Percentiles rank a stretch among this genome's conserved stretches.
Evolutionary conservation across 345 rosid genomes (phyloP).

Genomic region (Nasturtium officinale): DNA sequence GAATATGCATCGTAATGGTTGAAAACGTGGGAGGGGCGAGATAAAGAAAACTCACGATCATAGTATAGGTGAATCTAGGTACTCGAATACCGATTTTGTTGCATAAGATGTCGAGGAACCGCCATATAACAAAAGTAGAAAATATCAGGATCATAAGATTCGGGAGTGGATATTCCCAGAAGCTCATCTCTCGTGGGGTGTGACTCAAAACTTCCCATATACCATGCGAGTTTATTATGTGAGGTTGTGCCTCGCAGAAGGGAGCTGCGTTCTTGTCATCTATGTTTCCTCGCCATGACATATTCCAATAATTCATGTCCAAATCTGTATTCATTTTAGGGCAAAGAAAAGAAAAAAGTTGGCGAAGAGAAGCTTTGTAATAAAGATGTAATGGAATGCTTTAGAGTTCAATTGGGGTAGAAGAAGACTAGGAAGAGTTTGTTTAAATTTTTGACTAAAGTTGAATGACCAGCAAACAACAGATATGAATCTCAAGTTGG

Average conservation of each 20-base stretch:
- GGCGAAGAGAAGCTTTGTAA: neutral
- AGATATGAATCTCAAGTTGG: slow-evolving; percentile 1
- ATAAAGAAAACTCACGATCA: slow-evolving; percentile 38
- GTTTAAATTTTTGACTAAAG: slow-evolving; percentile 13
- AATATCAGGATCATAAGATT: slow-evolving; percentile 36
- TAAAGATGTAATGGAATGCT: neutral
- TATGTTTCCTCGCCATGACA: slow-evolving; percentile 32
- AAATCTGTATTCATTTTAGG: slow-evolving; percentile 11
- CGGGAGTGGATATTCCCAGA: slow-evolving; percentile 45
- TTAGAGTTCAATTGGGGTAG: neutral
- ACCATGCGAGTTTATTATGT: slow-evolving; percentile 32
- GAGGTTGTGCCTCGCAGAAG: slow-evolving; percentile 39
- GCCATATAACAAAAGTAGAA: slow-evolving; percentile 34
- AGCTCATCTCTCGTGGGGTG: slow-evolving; percentile 22
- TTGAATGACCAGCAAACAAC: slow-evolving; percentile 23
- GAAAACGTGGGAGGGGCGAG: neutral
- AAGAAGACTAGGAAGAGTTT: slow-evolving; percentile 7
- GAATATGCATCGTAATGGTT: neutral
- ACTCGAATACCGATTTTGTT: slow-evolving; percentile 32
- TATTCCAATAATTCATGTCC: slow-evolving; percentile 13
- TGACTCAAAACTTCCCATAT: slow-evolving; percentile 32
- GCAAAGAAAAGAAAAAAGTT: neutral
- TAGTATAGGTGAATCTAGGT: slow-evolving; percentile 35
- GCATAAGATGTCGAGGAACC: slow-evolving; percentile 24
- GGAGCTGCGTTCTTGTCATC: slow-evolving; percentile 1